Evolutionary conservation across 768 basidiomycete species (phyloP), one percentile per base, ranked within the genome.

Genomic region (Auricularia sp.): DNA sequence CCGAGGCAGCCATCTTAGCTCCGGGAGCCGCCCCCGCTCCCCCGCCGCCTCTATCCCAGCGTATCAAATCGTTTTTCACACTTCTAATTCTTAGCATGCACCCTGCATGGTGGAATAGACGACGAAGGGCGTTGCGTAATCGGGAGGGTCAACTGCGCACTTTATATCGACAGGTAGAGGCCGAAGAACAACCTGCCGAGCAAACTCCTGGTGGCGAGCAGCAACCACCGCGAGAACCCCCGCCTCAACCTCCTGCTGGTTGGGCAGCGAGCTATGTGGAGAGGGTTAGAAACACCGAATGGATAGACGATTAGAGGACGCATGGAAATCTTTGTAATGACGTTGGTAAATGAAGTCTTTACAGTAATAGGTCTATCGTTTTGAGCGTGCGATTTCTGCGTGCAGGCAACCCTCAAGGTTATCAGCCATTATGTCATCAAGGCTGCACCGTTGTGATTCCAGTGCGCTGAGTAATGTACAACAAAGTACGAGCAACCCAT

Each of bases 91-190:
- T 82, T 36, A 89, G 88, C 16, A 71, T 88, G 42, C 85, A 90
- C 71, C 89, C 89, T 3, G 88, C 87, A 44, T 77, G 88, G 47
- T 90, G 88, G 83, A 85, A 90, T 70, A 81, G 84, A 66, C 78
- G 89, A 69, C 77, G 88, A 61, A 74, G 71, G 23, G 80, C 79
- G 14, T 79, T 91, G 69, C 77, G 83, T 68, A 78, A 77, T 65
- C 75, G 89, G 62, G 89, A 91, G 75, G 84, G 87, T 7, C 79
- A 81, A 54, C 71, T 91, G 42, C 79, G 87, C 67, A 87, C 83
- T 65, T 82, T 81, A 66, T 74, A 71, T 3, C 67, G 74, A 54
- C 73, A 72, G 39, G 66, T 63, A 8, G 63, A 63, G 8, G 42
- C 63, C 33, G n/a, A 42, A 12, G 61, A 63, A 54, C 67, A 74